Evolutionary conservation across 2,329 filamentous ascomycete genomes (phyloP), one percentile per base, ranked within the genome.

Genomic region (Zarea fungicola): DNA sequence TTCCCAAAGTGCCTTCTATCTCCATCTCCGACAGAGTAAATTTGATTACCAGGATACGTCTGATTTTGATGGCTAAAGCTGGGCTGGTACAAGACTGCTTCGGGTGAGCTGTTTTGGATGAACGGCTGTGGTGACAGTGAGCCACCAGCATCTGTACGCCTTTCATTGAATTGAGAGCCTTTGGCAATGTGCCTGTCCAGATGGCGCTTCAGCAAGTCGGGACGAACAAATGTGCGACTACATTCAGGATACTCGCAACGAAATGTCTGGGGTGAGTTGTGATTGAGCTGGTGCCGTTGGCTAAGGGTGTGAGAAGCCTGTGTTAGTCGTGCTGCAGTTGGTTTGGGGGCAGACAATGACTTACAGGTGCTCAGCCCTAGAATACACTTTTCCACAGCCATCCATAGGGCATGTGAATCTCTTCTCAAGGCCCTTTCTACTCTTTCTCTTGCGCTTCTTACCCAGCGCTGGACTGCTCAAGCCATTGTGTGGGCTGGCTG

Each of bases 301-400:
- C 81, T 84, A 52, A 18, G 34, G 8, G 18, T 11, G 16, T 13
- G 10, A 29, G 28, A 29, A 16, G 25, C 13, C 44, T 18, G 48
- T 29, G 52, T 70, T 52, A 42, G 22, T 13, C 14, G 51, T 56
- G 35, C 7, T 60, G 55, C 26, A 19, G 26, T 26, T 32, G 25
- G 9, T 39, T 22, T 34, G 32, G 34, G 41, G 42, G 19, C 21
- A 68, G 59, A 50, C 13, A 25, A 36, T 36, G 29, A 50, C 77
- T 76, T 80, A 96, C 72, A 99, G 74, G 73, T 99, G 93, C 69
- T 97, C 93, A 8, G 93, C 92, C 63, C 93, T 81, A 22, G 92
- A 96, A 66, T 99, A 99, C 64, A 86, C 95, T 75, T 96, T 99
- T 34, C 89, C 91, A 61, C 93, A 99, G 32, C 86, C 89, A 55